These are phyloP conservation scores for Telopea speciosissima DNA, from an alignment of 177 flowering plant genomes.

Conservation along the genomic window DNA sequence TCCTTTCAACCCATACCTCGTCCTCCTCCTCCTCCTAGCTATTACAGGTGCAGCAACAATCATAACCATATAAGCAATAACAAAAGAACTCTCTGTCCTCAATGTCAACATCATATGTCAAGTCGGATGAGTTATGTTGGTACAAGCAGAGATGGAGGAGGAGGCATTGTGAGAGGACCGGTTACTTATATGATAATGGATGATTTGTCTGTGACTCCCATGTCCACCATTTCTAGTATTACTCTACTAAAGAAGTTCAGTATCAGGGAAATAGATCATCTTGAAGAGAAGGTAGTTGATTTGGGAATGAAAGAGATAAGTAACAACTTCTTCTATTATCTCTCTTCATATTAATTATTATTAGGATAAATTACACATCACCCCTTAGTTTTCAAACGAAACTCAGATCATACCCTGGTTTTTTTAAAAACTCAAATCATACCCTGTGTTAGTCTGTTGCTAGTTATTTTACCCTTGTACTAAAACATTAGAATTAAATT, in stretches of 20 bases:
- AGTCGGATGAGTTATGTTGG: background rate
- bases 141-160: background rate
- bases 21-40: no score
- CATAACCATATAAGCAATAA: background rate
- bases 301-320: constrained; percentile 21
- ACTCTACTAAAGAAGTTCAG: constrained; percentile 18
- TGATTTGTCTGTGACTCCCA: constrained; percentile 21
- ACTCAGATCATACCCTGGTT: no score
- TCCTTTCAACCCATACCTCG: no score
- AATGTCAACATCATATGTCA: background rate
- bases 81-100: background rate
- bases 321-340: no score
- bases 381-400: no score
- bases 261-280: constrained; percentile 13
- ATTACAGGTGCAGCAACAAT: background rate
- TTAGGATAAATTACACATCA: no score
- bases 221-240: constrained; percentile 28
- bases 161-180: constrained; percentile 23
- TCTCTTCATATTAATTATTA: no score
- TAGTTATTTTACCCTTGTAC: no score
- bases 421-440: no score
- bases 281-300: constrained; percentile 20
- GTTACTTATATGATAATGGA: constrained; percentile 32
- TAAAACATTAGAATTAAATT: no score
- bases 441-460: no score